phyloP scores from a whole-genome alignment of 768 basidiomycete genomes.

The Collybia sordida region DNA sequence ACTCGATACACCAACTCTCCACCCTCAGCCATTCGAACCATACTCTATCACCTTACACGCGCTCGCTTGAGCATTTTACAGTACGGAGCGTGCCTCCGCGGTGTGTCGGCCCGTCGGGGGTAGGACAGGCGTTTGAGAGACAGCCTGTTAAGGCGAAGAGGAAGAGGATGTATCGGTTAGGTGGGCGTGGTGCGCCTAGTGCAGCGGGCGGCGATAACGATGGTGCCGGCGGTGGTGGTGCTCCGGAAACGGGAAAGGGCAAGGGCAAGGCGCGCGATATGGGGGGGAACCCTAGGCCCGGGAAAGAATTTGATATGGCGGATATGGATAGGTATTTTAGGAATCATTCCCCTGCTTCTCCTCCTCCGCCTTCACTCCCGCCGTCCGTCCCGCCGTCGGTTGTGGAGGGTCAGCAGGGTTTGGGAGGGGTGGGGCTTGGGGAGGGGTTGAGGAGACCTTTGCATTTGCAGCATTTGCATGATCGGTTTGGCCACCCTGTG shows the following conservation, averaged over 20 bases:
- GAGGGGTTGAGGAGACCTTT: no score
- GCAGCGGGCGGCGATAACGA: not conserved
- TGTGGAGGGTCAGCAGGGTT: no score
- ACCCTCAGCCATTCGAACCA: constrained; percentile 89
- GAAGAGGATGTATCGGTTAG: constrained; percentile 68
- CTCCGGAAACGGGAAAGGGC: not conserved
- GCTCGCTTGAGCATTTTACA: constrained; percentile 87
- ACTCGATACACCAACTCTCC: constrained; percentile 81
- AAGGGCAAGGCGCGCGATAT: no score
- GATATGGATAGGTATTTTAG: constrained; percentile 81
- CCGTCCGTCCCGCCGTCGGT: no score
- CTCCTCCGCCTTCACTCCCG: no score
- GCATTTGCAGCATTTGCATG: no score
- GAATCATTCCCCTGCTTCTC: constrained; percentile 3
- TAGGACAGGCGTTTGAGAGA: constrained; percentile 30
- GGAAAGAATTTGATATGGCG: constrained; percentile 61
- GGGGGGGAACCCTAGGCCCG: no score
- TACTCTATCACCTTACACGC: constrained; percentile 92
- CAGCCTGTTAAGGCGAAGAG: constrained; percentile 71
- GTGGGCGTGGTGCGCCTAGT: no score
- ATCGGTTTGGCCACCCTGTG: no score
- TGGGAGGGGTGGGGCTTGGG: no score
- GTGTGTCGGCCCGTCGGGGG: constrained; percentile 20
- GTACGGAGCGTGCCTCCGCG: constrained; percentile 85
- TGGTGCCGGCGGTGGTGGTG: not conserved